Evolutionary conservation across 2,329 filamentous ascomycete genomes (phyloP).

Genomic region (Taxawa tesnikishii): DNA sequence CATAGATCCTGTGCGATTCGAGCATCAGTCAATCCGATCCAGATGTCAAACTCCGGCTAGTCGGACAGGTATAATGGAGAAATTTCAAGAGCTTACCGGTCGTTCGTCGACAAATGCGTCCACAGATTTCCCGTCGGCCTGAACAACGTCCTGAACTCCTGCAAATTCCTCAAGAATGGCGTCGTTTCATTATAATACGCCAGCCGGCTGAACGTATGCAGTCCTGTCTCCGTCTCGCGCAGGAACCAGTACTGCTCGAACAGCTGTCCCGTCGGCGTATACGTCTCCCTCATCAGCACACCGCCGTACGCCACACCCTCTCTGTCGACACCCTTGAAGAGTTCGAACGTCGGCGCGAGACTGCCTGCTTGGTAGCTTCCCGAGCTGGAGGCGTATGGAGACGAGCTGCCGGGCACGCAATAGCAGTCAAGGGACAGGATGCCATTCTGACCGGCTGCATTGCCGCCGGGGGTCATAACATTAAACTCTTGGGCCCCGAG

Average conservation of each 20-base stretch:
- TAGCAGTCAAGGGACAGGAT: conserved; percentile 50
- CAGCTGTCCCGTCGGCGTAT: conserved; percentile 43
- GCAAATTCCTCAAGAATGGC: conserved; percentile 44
- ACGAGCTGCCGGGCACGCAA: conserved; percentile 43
- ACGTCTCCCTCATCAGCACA: conserved; percentile 47
- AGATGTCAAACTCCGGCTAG: too few species aligned
- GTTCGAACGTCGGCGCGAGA: conserved; percentile 34
- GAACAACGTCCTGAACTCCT: conserved; percentile 51
- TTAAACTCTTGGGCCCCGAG: conserved; percentile 29
- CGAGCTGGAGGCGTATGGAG: too few species aligned
- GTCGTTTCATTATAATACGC: conserved; percentile 46
- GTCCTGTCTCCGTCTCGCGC: conserved; percentile 47
- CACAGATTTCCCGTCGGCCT: conserved; percentile 47
- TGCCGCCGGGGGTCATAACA: conserved; percentile 9
- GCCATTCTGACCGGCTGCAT: conserved; percentile 29
- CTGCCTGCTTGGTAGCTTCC: conserved; percentile 48
- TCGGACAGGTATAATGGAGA: too few species aligned
- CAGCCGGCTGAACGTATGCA: conserved; percentile 50
- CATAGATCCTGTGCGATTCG: conserved; percentile 39
- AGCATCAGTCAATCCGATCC: too few species aligned
- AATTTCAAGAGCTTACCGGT: too few species aligned
- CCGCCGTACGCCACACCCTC: conserved; percentile 43
- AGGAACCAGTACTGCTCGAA: conserved; percentile 56
- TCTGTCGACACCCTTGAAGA: conserved; percentile 40
- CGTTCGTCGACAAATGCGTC: conserved; percentile 50